Conservation (phyloP, 805 yeast species). For the Wickerhamiella alocasiicola region DNA sequence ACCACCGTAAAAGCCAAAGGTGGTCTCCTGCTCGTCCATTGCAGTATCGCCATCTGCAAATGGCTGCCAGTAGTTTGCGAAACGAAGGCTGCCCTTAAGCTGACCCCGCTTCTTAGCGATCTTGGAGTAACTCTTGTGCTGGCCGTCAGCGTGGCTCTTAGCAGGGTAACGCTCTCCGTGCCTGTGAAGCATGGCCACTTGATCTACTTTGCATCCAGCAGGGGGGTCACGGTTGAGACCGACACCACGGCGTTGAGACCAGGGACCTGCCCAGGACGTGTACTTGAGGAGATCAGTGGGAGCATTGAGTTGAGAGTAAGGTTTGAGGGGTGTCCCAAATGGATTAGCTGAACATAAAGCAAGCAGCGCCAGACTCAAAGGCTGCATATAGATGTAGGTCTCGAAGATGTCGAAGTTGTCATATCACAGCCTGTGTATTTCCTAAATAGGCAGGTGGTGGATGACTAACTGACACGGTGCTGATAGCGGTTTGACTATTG, state of each 20-base stretch:
- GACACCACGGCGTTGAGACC: constrained; percentile 35
- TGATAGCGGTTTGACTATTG: no score
- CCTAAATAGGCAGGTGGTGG: no score
- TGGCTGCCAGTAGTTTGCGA: constrained; percentile 37
- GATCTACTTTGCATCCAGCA: constrained; percentile 38
- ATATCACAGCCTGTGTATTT: no score
- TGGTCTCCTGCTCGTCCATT: constrained; percentile 33
- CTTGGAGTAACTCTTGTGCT: constrained; percentile 15
- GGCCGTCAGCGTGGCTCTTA: constrained; percentile 10
- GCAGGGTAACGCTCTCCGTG: constrained; percentile 51
- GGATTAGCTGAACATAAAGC: no score
- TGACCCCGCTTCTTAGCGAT: constrained; percentile 10
- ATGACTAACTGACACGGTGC: no score
- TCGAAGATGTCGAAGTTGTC: no score
- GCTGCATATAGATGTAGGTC: no score
- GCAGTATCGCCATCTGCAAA: constrained; percentile 32
- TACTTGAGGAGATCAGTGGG: constrained; percentile 37
- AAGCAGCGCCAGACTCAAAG: no score
- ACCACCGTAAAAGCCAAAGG: constrained; percentile 42
- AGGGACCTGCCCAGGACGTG: constrained; percentile 45
- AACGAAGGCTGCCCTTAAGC: constrained; percentile 33
- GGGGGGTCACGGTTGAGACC: constrained; percentile 46
- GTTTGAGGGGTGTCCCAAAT: constrained; percentile 13
- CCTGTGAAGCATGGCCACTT: constrained; percentile 40
- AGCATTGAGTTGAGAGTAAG: constrained; percentile 25